A percentile compares a stretch with the other conserved stretches of the same genome.
Evolutionary conservation across 1,284 basidiomycete species (phyloP).

Genomic region (Austroboletus novae-zelandiae): DNA sequence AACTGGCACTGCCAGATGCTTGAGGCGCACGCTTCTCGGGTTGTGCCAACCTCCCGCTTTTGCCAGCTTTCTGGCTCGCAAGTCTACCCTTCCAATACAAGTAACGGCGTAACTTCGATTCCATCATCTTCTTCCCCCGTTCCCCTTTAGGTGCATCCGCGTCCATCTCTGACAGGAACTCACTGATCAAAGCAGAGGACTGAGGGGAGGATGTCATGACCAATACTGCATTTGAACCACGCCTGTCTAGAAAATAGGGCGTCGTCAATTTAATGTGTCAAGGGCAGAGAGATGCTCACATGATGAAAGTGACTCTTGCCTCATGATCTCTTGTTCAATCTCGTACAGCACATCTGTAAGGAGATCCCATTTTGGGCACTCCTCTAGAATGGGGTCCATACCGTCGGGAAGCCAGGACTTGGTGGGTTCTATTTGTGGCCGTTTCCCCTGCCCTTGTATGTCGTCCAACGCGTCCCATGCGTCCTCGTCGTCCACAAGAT

Average conservation of each 20-base stretch:
- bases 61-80: slow-evolving; percentile 15
- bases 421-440: slow-evolving; percentile 12
- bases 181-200: slow-evolving; percentile 71
- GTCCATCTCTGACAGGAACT: slow-evolving; percentile 74
- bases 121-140: slow-evolving; percentile 77
- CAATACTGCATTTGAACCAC: slow-evolving; percentile 76
- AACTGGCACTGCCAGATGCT: slow-evolving; percentile 1
- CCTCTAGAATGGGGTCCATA: slow-evolving; percentile 87
- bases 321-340: slow-evolving; percentile 85
- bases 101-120: slow-evolving; percentile 67
- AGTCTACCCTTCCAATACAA: slow-evolving; percentile 81
- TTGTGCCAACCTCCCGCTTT: slow-evolving; percentile 1
- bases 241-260: slow-evolving; percentile 34
- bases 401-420: slow-evolving; percentile 70
- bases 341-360: slow-evolving; percentile 87
- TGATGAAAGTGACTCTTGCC: slow-evolving; percentile 46
- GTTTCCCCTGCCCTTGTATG: slow-evolving; percentile 41
- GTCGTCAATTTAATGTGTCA: not conserved
- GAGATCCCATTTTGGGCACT: slow-evolving; percentile 92
- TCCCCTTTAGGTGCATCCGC: slow-evolving; percentile 50
- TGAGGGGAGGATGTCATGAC: slow-evolving; percentile 87
- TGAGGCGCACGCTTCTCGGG: slow-evolving; percentile 5
- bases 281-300: slow-evolving; percentile 26
- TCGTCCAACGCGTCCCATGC: slow-evolving; percentile 72
- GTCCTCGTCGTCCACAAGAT: slow-evolving; percentile 60